Evolutionary conservation across 441 rosid species (phyloP).

Genomic region (Geranium incanum): DNA sequence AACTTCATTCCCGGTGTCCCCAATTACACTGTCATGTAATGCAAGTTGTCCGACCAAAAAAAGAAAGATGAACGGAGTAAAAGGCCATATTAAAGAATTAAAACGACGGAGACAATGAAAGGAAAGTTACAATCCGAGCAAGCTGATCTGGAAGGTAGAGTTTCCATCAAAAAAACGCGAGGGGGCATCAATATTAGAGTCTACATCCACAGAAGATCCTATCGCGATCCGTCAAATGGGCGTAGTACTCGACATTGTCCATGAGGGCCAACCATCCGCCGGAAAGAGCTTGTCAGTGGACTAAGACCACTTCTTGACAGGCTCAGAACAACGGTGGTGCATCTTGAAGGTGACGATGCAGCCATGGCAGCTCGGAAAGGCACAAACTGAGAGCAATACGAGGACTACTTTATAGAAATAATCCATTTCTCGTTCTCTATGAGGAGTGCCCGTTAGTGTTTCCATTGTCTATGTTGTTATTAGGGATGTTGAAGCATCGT

Average conservation of each 20-base stretch:
- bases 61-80: conserved; percentile 4
- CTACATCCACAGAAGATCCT: conserved; percentile 47
- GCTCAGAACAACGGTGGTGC: conserved; percentile 73
- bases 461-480: too few species aligned
- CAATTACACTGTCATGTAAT: conserved; percentile 73
- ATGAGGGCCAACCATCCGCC: conserved; percentile 36
- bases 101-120: conserved; percentile 3
- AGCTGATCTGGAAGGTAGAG: conserved; percentile 59
- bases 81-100: not conserved
- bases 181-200: conserved; percentile 38
- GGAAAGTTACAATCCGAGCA: conserved; percentile 64
- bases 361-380: conserved; percentile 32
- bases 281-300: conserved; percentile 28
- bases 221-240: conserved; percentile 57
- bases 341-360: conserved; percentile 74
- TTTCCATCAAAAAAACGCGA: conserved; percentile 67
- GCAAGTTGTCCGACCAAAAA: conserved; percentile 40
- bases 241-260: conserved; percentile 62
- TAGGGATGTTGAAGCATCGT: too few species aligned
- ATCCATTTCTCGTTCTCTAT: conserved; percentile 18
- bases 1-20: conserved; percentile 82
- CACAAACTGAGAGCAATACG: conserved; percentile 34
- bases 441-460: too few species aligned
- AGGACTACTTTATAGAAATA: conserved; percentile 27
- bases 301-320: conserved; percentile 47